Percentiles rank a stretch among this genome's conserved stretches.
These are phyloP conservation scores for Mortierella sp. DNA, from an alignment of 371 early-diverging fungal genomes.

Conservation along the genomic window DNA sequence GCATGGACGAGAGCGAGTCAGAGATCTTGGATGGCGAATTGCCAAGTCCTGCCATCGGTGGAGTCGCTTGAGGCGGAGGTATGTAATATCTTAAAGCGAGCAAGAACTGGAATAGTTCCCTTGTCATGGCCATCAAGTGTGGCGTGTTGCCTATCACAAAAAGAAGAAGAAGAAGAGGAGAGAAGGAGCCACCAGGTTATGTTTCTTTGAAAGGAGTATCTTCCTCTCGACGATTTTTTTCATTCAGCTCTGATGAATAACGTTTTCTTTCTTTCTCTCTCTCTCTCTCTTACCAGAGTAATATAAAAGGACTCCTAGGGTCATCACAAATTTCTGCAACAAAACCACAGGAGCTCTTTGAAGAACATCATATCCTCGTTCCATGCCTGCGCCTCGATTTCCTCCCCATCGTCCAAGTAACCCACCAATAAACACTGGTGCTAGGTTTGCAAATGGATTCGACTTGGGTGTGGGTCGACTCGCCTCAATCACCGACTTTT, in stretches of 20 bases:
- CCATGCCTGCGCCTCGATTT: constrained; percentile 45
- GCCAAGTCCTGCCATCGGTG: not conserved
- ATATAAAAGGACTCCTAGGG: constrained; percentile 36
- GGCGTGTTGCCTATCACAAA: constrained; percentile 33
- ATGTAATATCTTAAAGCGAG: constrained; percentile 39
- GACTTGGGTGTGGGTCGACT: constrained; percentile 36
- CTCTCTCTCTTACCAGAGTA: constrained; percentile 21
- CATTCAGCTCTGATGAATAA: too few relatives aligned
- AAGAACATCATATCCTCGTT: constrained; percentile 40
- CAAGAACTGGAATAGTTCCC: constrained; percentile 39
- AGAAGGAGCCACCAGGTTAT: not conserved
- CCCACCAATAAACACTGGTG: constrained; percentile 35
- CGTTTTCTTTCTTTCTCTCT: too few relatives aligned
- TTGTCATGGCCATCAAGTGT: constrained; percentile 32
- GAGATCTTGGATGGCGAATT: not conserved
- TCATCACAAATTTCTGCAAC: constrained; percentile 35
- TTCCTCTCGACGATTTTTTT: too few relatives aligned
- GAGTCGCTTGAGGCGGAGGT: constrained; percentile 17
- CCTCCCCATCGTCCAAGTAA: constrained; percentile 51
- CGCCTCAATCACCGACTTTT: constrained; percentile 41
- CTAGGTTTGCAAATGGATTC: constrained; percentile 46
- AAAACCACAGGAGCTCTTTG: constrained; percentile 34
- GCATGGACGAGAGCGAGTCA: constrained; percentile 1
- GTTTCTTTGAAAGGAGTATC: not conserved
- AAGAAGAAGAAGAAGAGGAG: not conserved